Conservation (phyloP, 345 rosid genomes). For the Punica granatum region DNA sequence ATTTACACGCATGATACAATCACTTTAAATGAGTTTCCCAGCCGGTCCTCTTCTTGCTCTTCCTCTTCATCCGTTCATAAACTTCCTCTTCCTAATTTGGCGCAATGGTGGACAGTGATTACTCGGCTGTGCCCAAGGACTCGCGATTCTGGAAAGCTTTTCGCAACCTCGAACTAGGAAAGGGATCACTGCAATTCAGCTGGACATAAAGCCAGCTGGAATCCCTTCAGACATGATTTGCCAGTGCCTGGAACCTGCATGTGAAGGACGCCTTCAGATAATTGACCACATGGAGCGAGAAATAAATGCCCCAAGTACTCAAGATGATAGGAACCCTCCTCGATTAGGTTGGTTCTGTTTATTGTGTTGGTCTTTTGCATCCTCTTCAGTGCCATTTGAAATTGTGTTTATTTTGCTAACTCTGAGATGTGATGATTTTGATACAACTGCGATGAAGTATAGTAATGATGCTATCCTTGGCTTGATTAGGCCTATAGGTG, state of each 20-base stretch:
- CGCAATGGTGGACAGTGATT: too few relatives aligned
- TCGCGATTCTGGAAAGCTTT: too few relatives aligned
- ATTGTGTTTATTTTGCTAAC: not conserved
- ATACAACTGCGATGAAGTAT: conserved; percentile 67
- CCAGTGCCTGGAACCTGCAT: conserved; percentile 75
- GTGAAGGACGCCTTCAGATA: conserved; percentile 81
- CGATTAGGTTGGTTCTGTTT: conserved; percentile 48
- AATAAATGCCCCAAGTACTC: conserved; percentile 60
- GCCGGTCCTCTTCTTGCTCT: too few relatives aligned
- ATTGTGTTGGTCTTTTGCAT: conserved; percentile 5
- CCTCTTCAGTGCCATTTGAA: not conserved
- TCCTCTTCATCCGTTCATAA: too few relatives aligned
- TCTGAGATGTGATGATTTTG: conserved; percentile 13
- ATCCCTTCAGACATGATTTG: conserved; percentile 90
- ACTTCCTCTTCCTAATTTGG: too few relatives aligned
- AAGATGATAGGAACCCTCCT: conserved; percentile 45
- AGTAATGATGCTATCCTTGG: conserved; percentile 76
- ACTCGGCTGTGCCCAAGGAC: too few relatives aligned
- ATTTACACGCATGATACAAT: too few relatives aligned
- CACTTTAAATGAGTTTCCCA: too few relatives aligned
- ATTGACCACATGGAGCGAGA: conserved; percentile 82
- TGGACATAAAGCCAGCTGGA: conserved; percentile 99
- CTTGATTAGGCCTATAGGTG: conserved; percentile 83
- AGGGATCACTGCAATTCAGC: conserved; percentile 86
- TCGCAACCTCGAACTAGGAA: too few relatives aligned